phyloP scores from a whole-genome alignment of 2,329 filamentous ascomycete genomes.

The Drechslerella coelobrocha region DNA sequence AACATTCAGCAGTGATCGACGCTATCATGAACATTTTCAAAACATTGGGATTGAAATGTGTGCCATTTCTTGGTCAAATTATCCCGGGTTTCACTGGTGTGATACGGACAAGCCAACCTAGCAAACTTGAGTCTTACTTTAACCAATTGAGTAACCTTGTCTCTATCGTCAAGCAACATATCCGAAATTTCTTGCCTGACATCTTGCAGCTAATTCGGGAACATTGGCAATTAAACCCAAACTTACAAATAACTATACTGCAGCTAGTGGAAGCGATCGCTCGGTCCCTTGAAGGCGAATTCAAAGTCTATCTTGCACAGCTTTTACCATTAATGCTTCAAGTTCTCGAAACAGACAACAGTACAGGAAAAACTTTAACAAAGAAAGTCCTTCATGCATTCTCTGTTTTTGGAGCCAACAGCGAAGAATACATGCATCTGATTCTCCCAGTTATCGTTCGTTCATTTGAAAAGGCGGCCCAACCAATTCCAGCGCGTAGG shows the following conservation, averaged over 20 bases:
- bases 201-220: constrained; percentile 87
- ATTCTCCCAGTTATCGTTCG: constrained; percentile 95
- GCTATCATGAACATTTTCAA: constrained; percentile 99
- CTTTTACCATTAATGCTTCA: constrained; percentile 92
- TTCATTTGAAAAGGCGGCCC: constrained; percentile 87
- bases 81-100: constrained; percentile 92
- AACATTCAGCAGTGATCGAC: constrained; percentile 92
- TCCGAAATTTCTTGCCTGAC: constrained; percentile 83
- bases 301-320: constrained; percentile 91
- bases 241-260: constrained; percentile 88
- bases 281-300: constrained; percentile 91
- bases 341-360: constrained; percentile 84
- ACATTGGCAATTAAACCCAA: constrained; percentile 82
- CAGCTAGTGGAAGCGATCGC: constrained; percentile 93
- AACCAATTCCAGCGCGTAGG: constrained; percentile 79
- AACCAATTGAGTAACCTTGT: constrained; percentile 93
- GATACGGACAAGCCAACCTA: constrained; percentile 78
- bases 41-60: constrained; percentile 92
- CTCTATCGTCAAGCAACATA: constrained; percentile 94
- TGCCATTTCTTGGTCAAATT: constrained; percentile 90
- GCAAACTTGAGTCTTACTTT: constrained; percentile 91
- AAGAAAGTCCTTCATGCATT: constrained; percentile 94
- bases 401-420: constrained; percentile 91
- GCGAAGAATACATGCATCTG: constrained; percentile 98
- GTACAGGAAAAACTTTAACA: constrained; percentile 77